A percentile compares a stretch with the other conserved stretches of the same genome.
These are phyloP conservation scores for Hansenula lynferdii DNA, from an alignment of 1,139 yeast species.

Conservation along the genomic window DNA sequence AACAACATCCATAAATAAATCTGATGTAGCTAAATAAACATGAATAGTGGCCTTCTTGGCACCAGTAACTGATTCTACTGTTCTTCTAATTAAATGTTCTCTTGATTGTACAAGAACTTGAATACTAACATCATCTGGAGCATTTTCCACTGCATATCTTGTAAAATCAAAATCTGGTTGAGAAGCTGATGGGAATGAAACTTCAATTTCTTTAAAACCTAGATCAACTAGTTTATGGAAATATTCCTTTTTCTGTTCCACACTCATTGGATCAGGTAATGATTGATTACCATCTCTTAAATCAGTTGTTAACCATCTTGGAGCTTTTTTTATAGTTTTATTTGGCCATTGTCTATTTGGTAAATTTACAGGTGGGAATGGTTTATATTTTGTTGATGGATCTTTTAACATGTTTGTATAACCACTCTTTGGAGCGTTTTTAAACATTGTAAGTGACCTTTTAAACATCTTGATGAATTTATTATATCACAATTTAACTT, in stretches of 20 bases:
- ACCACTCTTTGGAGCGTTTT: constrained; percentile 55
- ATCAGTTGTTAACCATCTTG: constrained; percentile 96
- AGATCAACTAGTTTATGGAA: constrained; percentile 81
- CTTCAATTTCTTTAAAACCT: constrained; percentile 97
- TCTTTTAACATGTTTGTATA: constrained; percentile 54
- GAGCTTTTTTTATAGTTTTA: constrained; percentile 69
- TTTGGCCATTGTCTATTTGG: constrained; percentile 88
- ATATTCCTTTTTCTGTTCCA: constrained; percentile 83
- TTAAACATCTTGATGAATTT: constrained; percentile 17
- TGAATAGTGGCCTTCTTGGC: constrained; percentile 90
- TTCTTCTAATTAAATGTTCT: constrained; percentile 82
- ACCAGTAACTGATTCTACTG: constrained; percentile 84
- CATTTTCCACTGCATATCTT: constrained; percentile 83
- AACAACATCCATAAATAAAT: constrained; percentile 85
- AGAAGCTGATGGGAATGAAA: constrained; percentile 93
- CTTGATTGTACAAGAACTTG: constrained; percentile 93
- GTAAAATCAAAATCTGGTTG: constrained; percentile 97
- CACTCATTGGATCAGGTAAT: constrained; percentile 94
- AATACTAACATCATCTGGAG: constrained; percentile 89
- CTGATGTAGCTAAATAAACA: constrained; percentile 89
- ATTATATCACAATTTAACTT: too few relatives aligned
- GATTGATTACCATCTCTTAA: constrained; percentile 97
- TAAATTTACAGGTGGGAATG: constrained; percentile 62
- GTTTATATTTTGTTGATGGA: constrained; percentile 73
- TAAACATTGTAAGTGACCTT: constrained; percentile 11